Evolutionary conservation across 768 basidiomycete genomes (phyloP).

Genomic region (Boletales sp.): DNA sequence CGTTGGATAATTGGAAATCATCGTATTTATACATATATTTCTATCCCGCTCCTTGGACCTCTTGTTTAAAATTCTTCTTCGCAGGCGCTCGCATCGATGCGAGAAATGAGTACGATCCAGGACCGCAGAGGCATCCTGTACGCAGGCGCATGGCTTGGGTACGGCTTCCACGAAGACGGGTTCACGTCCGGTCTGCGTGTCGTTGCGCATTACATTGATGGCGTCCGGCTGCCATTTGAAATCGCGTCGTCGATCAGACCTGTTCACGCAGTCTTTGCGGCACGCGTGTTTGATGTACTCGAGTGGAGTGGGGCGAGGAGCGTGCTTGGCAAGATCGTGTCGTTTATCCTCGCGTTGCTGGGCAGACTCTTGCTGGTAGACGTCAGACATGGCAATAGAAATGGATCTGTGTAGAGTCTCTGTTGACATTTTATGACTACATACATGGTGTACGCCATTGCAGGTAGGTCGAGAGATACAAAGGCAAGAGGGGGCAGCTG

Average conservation of each 20-base stretch:
- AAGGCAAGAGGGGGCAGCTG: not conserved
- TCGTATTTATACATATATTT: no score
- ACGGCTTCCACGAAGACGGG: conserved; percentile 83
- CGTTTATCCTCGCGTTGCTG: conserved; percentile 5
- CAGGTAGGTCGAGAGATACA: conserved; percentile 6
- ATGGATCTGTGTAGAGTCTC: no score
- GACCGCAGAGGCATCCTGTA: conserved; percentile 57
- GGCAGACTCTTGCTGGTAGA: conserved; percentile 1
- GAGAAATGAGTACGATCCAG: conserved; percentile 54
- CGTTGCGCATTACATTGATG: conserved; percentile 25
- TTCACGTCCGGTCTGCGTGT: conserved; percentile 47
- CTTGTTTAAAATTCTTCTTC: not conserved
- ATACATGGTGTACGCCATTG: not conserved
- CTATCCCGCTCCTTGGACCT: no score
- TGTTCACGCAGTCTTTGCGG: conserved; percentile 21
- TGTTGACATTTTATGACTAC: no score
- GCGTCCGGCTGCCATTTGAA: conserved; percentile 39
- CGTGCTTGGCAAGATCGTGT: conserved; percentile 29
- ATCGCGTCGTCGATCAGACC: conserved; percentile 38
- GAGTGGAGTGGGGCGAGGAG: conserved; percentile 34
- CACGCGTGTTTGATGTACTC: conserved; percentile 37
- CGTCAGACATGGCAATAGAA: not conserved
- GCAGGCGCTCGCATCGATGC: conserved; percentile 54
- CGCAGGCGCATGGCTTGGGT: conserved; percentile 69
- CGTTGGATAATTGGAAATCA: not conserved